Conservation (phyloP, 176 grass and related monocot genomes). For the Ensete glaucum region DNA sequence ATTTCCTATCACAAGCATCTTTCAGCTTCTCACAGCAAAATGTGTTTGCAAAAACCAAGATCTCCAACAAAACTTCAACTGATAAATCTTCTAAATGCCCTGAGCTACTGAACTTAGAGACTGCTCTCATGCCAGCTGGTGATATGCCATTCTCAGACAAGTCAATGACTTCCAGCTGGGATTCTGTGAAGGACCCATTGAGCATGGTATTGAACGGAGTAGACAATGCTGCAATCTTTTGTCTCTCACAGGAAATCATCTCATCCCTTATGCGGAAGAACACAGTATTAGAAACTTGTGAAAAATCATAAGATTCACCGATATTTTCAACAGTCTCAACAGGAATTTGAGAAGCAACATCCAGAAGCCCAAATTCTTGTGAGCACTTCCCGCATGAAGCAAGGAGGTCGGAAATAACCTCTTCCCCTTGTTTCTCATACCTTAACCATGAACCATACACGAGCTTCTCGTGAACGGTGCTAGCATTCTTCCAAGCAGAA, state of each 20-base stretch:
- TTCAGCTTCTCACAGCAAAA: conserved; percentile 94
- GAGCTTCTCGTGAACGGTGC: conserved; percentile 83
- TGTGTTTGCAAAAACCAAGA: conserved; percentile 90
- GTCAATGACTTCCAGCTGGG: conserved; percentile 76
- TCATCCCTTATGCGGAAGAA: conserved; percentile 68
- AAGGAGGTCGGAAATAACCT: conserved; percentile 74
- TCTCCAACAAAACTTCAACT: conserved; percentile 69
- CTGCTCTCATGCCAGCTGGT: conserved; percentile 54
- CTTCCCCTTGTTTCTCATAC: conserved; percentile 88
- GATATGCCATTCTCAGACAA: conserved; percentile 91
- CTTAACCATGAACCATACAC: conserved; percentile 86
- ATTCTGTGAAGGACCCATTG: conserved; percentile 84
- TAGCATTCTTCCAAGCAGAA: conserved; percentile 79
- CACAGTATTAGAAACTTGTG: conserved; percentile 42
- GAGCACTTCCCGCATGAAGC: conserved; percentile 78
- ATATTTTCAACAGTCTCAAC: conserved; percentile 23
- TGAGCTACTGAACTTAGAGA: conserved; percentile 79
- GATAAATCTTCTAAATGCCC: conserved; percentile 63
- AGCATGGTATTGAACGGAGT: conserved; percentile 85
- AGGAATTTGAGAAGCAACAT: conserved; percentile 62
- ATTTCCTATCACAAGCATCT: conserved; percentile 79
- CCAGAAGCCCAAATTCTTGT: conserved; percentile 81
- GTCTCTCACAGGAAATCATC: conserved; percentile 70
- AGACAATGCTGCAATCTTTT: conserved; percentile 72
- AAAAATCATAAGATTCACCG: conserved; percentile 17